phyloP scores from a whole-genome alignment of 805 yeast genomes.

The Cephaloascus albidus region DNA sequence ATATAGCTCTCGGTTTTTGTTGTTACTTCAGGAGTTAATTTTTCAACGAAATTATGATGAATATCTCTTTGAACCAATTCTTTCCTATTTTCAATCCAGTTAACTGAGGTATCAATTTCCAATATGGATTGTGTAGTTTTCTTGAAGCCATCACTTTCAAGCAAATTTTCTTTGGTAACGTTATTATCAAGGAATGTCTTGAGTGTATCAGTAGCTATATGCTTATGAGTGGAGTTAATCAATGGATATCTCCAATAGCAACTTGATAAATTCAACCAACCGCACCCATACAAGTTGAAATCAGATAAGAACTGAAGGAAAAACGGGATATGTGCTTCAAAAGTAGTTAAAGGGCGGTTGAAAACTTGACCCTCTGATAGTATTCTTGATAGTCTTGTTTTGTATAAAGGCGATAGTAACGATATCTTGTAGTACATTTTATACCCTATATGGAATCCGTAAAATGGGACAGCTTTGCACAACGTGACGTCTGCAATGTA shows the following conservation, averaged over 20 bases:
- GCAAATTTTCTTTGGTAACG: neutral
- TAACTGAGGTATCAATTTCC: constrained; percentile 64
- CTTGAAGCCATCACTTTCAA: constrained; percentile 15
- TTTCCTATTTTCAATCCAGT: constrained; percentile 48
- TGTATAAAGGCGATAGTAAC: constrained; percentile 52
- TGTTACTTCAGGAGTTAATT: constrained; percentile 5
- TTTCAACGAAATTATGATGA: constrained; percentile 41
- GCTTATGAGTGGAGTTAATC: constrained; percentile 7
- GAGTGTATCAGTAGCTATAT: neutral
- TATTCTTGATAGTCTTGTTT: constrained; percentile 41
- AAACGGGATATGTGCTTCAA: constrained; percentile 77
- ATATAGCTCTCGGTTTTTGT: constrained; percentile 17
- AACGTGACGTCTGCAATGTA: constrained; percentile 52
- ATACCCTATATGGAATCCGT: constrained; percentile 71
- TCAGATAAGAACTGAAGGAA: constrained; percentile 73
- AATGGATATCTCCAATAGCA: constrained; percentile 53
- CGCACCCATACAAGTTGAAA: constrained; percentile 77
- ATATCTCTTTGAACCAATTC: constrained; percentile 32
- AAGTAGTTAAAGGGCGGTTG: constrained; percentile 36
- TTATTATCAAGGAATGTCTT: neutral
- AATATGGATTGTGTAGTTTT: constrained; percentile 55
- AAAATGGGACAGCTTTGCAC: constrained; percentile 72
- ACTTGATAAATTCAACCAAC: constrained; percentile 48
- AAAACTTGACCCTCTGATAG: constrained; percentile 32
- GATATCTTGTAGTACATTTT: constrained; percentile 59